Conservation (phyloP, 2,329 filamentous ascomycete species). For the Sporothrix variecibatus region DNA sequence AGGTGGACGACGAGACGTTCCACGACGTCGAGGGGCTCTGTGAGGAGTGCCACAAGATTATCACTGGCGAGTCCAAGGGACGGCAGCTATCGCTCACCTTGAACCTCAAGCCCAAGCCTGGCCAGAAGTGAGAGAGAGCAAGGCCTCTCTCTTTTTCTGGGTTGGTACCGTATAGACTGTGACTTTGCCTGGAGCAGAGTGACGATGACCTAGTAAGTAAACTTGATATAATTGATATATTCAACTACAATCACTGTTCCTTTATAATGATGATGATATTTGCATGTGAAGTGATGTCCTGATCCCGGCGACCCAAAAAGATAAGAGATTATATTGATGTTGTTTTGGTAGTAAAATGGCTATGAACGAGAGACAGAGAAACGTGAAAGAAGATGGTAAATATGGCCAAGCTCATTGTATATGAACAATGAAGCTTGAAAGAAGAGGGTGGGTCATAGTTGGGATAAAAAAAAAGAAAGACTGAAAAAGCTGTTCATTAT, state of each 20-base stretch:
- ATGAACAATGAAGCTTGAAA: not conserved
- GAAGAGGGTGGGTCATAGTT: not conserved
- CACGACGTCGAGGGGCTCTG: not conserved
- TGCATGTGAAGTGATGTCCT: not conserved
- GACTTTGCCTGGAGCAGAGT: not conserved
- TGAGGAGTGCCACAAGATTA: not conserved
- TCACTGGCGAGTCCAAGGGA: not conserved
- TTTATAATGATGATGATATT: not conserved
- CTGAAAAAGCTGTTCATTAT: not conserved
- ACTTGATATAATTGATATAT: not conserved
- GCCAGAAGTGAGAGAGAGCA: not conserved
- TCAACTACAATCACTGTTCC: not conserved
- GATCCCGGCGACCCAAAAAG: not conserved
- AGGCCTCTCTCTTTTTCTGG: not conserved
- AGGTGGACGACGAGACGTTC: not conserved
- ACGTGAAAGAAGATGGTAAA: not conserved
- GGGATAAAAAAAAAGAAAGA: not conserved
- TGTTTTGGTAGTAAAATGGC: not conserved
- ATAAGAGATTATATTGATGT: slow-evolving; percentile 19
- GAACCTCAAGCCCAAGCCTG: not conserved
- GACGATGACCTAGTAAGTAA: not conserved
- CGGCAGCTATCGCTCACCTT: not conserved
- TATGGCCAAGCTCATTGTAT: not conserved
- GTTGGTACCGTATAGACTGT: not conserved
- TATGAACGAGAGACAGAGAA: not conserved